phyloP scores from a whole-genome alignment of 495 filamentous ascomycete species.

The Penicillium subrubescens region DNA sequence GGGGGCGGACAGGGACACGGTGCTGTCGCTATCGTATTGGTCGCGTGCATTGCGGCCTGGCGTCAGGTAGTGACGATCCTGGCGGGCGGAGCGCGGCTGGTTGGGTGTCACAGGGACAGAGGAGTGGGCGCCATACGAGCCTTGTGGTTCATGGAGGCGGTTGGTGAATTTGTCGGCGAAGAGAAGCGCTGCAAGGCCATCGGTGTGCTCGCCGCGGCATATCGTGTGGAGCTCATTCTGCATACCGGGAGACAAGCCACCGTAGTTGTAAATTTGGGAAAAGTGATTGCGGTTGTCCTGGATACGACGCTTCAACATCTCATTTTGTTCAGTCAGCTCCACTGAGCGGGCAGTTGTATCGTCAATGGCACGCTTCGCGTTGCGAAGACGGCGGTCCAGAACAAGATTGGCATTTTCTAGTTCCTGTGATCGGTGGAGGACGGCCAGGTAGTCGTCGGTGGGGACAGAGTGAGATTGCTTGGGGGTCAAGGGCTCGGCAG shows the following conservation, averaged over 20 bases:
- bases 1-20: conserved; percentile 71
- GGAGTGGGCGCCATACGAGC: conserved; percentile 43
- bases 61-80: conserved; percentile 55
- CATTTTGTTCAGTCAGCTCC: conserved; percentile 66
- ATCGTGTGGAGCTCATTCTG: conserved; percentile 50
- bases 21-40: conserved; percentile 76
- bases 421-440: conserved; percentile 55
- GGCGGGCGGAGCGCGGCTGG: conserved; percentile 42
- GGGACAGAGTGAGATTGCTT: conserved; percentile 33
- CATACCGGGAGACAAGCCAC: conserved; percentile 44
- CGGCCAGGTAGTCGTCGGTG: conserved; percentile 45
- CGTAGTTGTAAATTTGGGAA: conserved; percentile 63
- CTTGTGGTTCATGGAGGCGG: conserved; percentile 40
- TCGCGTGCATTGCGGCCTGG: conserved; percentile 57
- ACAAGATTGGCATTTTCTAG: conserved; percentile 65
- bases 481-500: conserved; percentile 33
- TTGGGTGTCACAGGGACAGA: conserved; percentile 79
- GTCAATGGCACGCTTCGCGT: conserved; percentile 76
- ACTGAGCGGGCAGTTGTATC: conserved; percentile 56
- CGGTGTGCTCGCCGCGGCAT: conserved; percentile 45
- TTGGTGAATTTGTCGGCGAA: conserved; percentile 73
- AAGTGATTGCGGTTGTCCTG: conserved; percentile 85
- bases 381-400: conserved; percentile 64
- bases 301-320: conserved; percentile 78
- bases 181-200: conserved; percentile 75